Percentiles rank a stretch among this genome's conserved stretches.
phyloP scores from a whole-genome alignment of 192 early-diverging fungal genomes.

The Paraglomus brasilianum region DNA sequence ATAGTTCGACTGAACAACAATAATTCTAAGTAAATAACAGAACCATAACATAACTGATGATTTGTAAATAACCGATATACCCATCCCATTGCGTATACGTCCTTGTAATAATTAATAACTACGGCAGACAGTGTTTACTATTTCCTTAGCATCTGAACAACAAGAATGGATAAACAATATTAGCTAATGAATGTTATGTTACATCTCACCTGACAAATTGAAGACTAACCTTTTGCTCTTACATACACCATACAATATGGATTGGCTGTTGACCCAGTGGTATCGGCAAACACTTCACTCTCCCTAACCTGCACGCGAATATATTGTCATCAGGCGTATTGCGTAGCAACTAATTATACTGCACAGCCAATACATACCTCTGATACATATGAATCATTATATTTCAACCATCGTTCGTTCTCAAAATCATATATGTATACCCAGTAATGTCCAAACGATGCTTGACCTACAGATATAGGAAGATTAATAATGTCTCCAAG shows the following conservation, averaged over 20 bases:
- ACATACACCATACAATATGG: slow-evolving; percentile 76
- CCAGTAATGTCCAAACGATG: slow-evolving; percentile 80
- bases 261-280: slow-evolving; percentile 58
- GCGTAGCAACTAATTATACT: background rate
- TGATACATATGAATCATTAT: slow-evolving; percentile 69
- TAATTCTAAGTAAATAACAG: too few species aligned
- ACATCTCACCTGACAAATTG: background rate
- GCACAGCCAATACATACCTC: slow-evolving; percentile 38
- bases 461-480: slow-evolving; percentile 35
- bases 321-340: too few species aligned
- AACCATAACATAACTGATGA: too few species aligned
- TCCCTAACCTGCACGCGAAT: slow-evolving; percentile 41
- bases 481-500: background rate
- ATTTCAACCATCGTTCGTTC: slow-evolving; percentile 65
- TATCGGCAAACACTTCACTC: slow-evolving; percentile 55
- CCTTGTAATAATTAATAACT: too few species aligned
- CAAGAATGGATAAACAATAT: background rate
- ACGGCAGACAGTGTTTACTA: slow-evolving; percentile 11
- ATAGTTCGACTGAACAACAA: too few species aligned
- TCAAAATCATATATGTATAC: slow-evolving; percentile 65
- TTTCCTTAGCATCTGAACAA: slow-evolving; percentile 1
- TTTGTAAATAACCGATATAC: too few species aligned
- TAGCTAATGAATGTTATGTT: background rate
- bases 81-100: too few species aligned
- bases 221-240: slow-evolving; percentile 33